phyloP scores from a whole-genome alignment of 2,329 filamentous ascomycete species.

The Penicillium sp. region DNA sequence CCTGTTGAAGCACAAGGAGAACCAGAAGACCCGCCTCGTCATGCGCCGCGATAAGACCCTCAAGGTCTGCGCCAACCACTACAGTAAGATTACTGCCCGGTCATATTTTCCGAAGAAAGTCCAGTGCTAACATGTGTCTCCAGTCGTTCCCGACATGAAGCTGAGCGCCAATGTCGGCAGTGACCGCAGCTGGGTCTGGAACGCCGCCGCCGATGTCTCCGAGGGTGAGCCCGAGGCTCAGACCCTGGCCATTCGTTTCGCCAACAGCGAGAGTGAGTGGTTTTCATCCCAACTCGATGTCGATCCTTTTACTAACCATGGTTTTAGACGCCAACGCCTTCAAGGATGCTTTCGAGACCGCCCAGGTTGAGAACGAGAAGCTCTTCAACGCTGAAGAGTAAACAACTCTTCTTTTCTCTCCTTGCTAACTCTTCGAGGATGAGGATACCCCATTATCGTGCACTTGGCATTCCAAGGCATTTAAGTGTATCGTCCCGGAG shows the following conservation, averaged over 20 bases:
- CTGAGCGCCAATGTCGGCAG: slow-evolving; percentile 96
- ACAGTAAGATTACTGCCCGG: slow-evolving; percentile 63
- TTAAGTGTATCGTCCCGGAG: slow-evolving; percentile 13
- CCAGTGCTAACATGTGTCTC: slow-evolving; percentile 5
- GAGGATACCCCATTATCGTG: slow-evolving; percentile 7
- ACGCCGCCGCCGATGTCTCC: slow-evolving; percentile 93
- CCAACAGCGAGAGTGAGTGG: slow-evolving; percentile 88
- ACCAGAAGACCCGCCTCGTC: slow-evolving; percentile 93
- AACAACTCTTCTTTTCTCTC: slow-evolving; percentile 8
- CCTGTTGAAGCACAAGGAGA: slow-evolving; percentile 98
- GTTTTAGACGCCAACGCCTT: slow-evolving; percentile 84
- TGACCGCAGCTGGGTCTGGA: slow-evolving; percentile 99
- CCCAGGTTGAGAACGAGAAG: slow-evolving; percentile 91
- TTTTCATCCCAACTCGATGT: background rate
- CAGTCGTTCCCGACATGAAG: slow-evolving; percentile 98
- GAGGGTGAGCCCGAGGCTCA: slow-evolving; percentile 96
- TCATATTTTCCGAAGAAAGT: background rate
- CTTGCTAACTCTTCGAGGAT: slow-evolving; percentile 3
- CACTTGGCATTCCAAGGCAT: slow-evolving; percentile 11
- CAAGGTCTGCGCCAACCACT: slow-evolving; percentile 99
- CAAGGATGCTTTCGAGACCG: slow-evolving; percentile 97
- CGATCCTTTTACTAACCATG: slow-evolving; percentile 16
- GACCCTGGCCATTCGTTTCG: slow-evolving; percentile 95
- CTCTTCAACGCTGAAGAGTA: slow-evolving; percentile 63
- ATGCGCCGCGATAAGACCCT: slow-evolving; percentile 99